Percentiles rank a stretch among this genome's conserved stretches.
Conservation (phyloP, 108 stramenopile genomes). For the Asterionellopsis glacialis region DNA sequence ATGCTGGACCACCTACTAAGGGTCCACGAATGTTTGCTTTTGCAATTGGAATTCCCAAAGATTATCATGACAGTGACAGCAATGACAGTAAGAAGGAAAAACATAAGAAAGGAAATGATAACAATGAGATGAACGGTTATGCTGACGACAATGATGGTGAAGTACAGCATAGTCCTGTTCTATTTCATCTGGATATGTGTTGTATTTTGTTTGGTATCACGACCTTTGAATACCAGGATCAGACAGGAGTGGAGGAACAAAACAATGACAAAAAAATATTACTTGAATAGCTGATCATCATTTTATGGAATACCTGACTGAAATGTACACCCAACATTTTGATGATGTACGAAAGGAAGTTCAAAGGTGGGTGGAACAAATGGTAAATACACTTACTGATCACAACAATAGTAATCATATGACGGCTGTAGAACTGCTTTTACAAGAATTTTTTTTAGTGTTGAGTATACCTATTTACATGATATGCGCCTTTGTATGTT, state of each 20-base stretch:
- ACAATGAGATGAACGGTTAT: too few species aligned
- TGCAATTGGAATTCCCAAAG: constrained; percentile 64
- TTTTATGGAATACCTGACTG: constrained; percentile 43
- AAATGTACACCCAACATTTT: constrained; percentile 39
- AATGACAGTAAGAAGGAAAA: neutral
- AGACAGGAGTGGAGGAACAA: constrained; percentile 3
- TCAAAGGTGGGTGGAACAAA: constrained; percentile 36
- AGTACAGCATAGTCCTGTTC: constrained; percentile 57
- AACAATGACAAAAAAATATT: constrained; percentile 15
- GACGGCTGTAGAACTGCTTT: neutral
- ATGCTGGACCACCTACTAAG: constrained; percentile 52
- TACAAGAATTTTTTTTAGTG: too few species aligned
- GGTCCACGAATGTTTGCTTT: constrained; percentile 68
- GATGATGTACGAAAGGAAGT: constrained; percentile 26
- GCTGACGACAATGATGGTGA: constrained; percentile 64
- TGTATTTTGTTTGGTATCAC: constrained; percentile 48
- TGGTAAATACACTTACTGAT: constrained; percentile 9
- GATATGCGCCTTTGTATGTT: too few species aligned
- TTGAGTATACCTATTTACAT: too few species aligned
- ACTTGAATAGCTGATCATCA: constrained; percentile 18
- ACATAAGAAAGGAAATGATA: too few species aligned
- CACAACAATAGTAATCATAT: neutral
- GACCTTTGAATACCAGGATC: constrained; percentile 22
- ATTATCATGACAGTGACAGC: neutral
- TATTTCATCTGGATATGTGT: constrained; percentile 60